Evolutionary conservation across 495 filamentous ascomycete genomes (phyloP).

Genomic region (Chaetomidium leptoderma): DNA sequence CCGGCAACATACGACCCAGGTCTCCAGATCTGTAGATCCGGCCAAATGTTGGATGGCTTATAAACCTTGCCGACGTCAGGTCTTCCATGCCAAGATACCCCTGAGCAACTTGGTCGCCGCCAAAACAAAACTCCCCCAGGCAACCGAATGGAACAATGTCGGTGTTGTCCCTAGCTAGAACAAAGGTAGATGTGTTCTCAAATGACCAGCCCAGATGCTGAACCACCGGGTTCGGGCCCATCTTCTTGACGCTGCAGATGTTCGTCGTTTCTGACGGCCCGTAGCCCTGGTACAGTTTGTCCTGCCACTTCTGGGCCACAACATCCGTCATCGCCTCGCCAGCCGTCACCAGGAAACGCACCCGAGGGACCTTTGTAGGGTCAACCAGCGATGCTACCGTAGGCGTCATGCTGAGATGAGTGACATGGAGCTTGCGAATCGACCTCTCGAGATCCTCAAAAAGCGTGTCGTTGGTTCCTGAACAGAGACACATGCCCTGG

Average conservation of each 20-base stretch:
- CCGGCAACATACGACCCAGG: constrained; percentile 63
- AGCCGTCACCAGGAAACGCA: constrained; percentile 63
- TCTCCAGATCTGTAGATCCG: constrained; percentile 69
- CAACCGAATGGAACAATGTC: constrained; percentile 58
- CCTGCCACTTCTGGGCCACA: constrained; percentile 62
- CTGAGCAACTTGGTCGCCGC: constrained; percentile 71
- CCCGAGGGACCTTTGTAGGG: constrained; percentile 57
- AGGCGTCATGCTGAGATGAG: constrained; percentile 74
- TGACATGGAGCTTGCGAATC: constrained; percentile 56
- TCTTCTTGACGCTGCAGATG: constrained; percentile 62
- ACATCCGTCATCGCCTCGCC: constrained; percentile 67
- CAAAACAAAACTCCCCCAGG: constrained; percentile 76
- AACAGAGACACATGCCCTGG: constrained; percentile 67
- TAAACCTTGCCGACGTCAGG: constrained; percentile 55
- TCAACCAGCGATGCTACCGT: constrained; percentile 66
- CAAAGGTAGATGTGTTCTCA: constrained; percentile 65
- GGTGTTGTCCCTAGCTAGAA: constrained; percentile 46
- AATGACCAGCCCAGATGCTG: constrained; percentile 60
- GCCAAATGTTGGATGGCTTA: constrained; percentile 61
- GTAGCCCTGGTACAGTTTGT: constrained; percentile 68
- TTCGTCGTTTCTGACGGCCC: constrained; percentile 71
- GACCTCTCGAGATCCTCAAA: constrained; percentile 58
- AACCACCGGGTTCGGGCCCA: constrained; percentile 48
- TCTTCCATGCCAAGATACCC: constrained; percentile 62
- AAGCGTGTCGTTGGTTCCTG: constrained; percentile 59